Conservation (phyloP, 1,284 basidiomycete genomes). For the Apiotrichum laibachii region DNA sequence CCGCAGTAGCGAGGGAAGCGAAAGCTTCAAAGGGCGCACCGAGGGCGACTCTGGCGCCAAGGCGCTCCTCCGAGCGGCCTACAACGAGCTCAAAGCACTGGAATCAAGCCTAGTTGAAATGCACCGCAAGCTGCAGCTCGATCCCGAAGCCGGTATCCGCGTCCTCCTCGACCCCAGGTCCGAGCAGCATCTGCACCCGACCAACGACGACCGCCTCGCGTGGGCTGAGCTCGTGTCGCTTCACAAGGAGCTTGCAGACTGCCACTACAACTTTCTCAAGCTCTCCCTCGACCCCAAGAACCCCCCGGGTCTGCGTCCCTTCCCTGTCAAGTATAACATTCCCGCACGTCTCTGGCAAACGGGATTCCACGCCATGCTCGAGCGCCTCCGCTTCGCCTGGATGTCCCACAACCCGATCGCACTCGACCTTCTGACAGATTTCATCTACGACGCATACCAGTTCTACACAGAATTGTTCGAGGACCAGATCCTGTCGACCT, state of each 20-base stretch:
- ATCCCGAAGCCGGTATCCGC: conserved; percentile 43
- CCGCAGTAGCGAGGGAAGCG: conserved; percentile 51
- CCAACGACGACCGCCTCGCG: conserved; percentile 30
- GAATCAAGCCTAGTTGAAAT: conserved; percentile 50
- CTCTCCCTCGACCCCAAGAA: conserved; percentile 81
- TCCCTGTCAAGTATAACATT: conserved; percentile 92
- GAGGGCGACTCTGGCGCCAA: conserved; percentile 51
- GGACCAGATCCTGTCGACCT: conserved; percentile 66
- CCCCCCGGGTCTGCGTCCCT: conserved; percentile 79
- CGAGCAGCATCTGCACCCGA: conserved; percentile 17
- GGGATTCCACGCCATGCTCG: conserved; percentile 84
- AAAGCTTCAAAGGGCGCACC: conserved; percentile 51
- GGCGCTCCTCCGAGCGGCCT: conserved; percentile 46
- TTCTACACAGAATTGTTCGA: conserved; percentile 90
- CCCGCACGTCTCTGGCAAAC: conserved; percentile 89
- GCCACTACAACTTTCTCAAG: conserved; percentile 80
- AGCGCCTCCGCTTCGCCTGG: conserved; percentile 80
- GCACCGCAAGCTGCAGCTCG: conserved; percentile 47
- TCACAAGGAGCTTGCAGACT: conserved; percentile 66
- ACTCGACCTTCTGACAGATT: conserved; percentile 76
- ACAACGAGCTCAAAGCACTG: conserved; percentile 49
- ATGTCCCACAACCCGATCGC: conserved; percentile 41
- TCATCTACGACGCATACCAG: conserved; percentile 91
- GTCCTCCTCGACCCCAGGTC: conserved; percentile 27
- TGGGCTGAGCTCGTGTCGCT: conserved; percentile 50